Evolutionary conservation across 2,329 filamentous ascomycete species (phyloP), one percentile per base, ranked within the genome.

Genomic region (Diaporthe amygdali): DNA sequence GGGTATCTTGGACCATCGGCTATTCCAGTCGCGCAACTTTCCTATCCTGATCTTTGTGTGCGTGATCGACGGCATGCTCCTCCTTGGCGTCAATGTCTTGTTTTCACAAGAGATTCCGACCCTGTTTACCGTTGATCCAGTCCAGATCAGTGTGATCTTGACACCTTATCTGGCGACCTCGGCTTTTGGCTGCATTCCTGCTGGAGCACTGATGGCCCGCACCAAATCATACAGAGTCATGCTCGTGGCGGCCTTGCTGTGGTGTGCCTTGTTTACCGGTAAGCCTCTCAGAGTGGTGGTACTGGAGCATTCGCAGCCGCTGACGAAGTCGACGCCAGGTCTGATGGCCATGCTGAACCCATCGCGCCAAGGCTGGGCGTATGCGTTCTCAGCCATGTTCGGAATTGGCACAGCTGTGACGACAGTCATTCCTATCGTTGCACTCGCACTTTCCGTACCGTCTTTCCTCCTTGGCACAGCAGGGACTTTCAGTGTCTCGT

Each of bases 181-280:
- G 6, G 64, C 69, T 10, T 68, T 71, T 30, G 69, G 69, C 6
- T 71, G 69, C n/a, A 47, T 68, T 25, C 69, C 69, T 15, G 69
- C 69, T 14, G 69, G 69, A 14, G 59, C 56, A 25, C 5, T 71
- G 22, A 71, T 71, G 69, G 54, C 52, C 1, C 66, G 41, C 9
- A 54, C 64, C 6, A 49, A 71, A 6, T 55, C 63, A 3, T 71
- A 71, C 37, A 32, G 64, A 37, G 10, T 39, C 17, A 37, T 71
- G 44, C 47, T 71, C 3, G 54, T 71, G 9, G 39, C 52, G 37
- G 69, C 69, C 22, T n/a, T 71, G 7, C 63, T 52, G 0, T 71
- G 69, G 69, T 71, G 69, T 49, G 46, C 49, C 22, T 44, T 71
- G 32, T 71, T 71, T 22, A 71, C 69, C n/a, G 69, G 69, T 68